Base-by-base conservation (phyloP, 2,329 filamentous ascomycete species). In the Colletotrichum orbiculare region DNA sequence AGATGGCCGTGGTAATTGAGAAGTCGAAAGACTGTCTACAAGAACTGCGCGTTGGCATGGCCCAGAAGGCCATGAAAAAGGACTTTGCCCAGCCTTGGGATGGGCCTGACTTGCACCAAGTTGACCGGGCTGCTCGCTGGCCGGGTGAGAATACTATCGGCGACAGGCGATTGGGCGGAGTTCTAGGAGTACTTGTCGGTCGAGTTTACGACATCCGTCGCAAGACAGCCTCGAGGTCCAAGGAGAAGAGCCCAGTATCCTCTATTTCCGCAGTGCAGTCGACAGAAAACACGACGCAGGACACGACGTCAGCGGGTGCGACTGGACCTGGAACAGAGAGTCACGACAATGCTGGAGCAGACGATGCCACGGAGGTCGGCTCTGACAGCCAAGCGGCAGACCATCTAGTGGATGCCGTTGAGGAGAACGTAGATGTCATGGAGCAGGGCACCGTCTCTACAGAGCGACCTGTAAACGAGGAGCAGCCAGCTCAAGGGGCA, bases 1-100 rank as follows among this genome's bases (percentile, higher is more conserved):
- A 96, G 77, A 91, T 96, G 86, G 90, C 90, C 58, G 82, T 92
- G 46, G 82, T 96, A 11, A 88, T 96, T 66, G 89, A 90, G 66
- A 86, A 89, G 33, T 95, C 92, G 11, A 82, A 87, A 64, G 81
- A 84, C 67, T 83, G 83, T 46, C 79, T 96, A 13, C 84, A 86
- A 37, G 92, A 95, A 75, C 81, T 96, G 39, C 85, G 91, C 47
- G 84, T 96, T 6, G 91, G 93, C 6, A 87, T 96, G 60, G 87
- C 91, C 6, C 73, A 79, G 39, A 81, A 79, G 60, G 82, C 80
- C 33, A 68, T 72, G 2, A 70, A 72, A 50, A 73, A 77, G 41
- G 80, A 89, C 64, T 91, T 89, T 79, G 83, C 83, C 2, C 84
- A 84, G 56, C 78, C 85, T 1, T 91, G 88, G 88, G 87, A 91